Conservation (phyloP, 305 asterid species). For the Solanum hybrid region DNA sequence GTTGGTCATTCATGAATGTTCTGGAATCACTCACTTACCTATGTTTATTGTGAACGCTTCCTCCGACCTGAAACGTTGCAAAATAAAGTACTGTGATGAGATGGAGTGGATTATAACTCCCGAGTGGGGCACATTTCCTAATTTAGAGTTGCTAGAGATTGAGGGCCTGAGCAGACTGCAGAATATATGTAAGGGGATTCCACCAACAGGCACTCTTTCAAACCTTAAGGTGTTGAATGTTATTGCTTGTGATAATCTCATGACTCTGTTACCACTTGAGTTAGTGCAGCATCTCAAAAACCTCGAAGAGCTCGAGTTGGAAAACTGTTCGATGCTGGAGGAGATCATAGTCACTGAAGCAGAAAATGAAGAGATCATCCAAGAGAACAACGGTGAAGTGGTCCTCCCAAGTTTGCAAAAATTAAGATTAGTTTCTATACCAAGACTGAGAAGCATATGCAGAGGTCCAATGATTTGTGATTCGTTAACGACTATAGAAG, state of each 20-base stretch:
- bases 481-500: constrained; percentile 16
- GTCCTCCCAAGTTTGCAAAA: constrained; percentile 12
- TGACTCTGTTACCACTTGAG: constrained; percentile 10
- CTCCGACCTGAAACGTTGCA: constrained; percentile 9
- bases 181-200: constrained; percentile 8
- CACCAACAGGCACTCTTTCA: constrained; percentile 11
- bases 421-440: constrained; percentile 16
- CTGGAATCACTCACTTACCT: constrained; percentile 14
- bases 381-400: background rate
- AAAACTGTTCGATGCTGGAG: constrained; percentile 7
- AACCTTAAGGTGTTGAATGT: constrained; percentile 17
- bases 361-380: background rate
- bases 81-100: constrained; percentile 8
- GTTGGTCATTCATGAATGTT: constrained; percentile 13
- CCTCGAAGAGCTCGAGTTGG: constrained; percentile 13
- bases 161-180: constrained; percentile 16
- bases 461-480: constrained; percentile 17
- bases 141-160: constrained; percentile 18
- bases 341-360: constrained; percentile 2
- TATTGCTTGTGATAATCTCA: constrained; percentile 14
- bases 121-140: constrained; percentile 4
- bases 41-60: constrained; percentile 4
- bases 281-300: constrained; percentile 11
- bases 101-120: constrained; percentile 19
- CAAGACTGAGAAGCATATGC: constrained; percentile 15